Conservation (phyloP, 257 asterid species). For the Plantago ovata region DNA sequence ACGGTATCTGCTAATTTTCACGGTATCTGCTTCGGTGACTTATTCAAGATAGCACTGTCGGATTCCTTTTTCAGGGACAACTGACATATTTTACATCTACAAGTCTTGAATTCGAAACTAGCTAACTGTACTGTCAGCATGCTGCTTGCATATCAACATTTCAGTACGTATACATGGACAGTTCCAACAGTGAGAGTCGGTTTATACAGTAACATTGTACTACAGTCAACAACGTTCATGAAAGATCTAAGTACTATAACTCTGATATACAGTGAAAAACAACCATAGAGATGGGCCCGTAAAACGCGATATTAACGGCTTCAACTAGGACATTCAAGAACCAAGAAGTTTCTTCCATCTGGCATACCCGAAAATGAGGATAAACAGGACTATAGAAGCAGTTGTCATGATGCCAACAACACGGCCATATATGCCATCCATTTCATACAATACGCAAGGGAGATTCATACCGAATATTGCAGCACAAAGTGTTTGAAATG, state of each 20-base stretch:
- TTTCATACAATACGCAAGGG: slow-evolving; percentile 41
- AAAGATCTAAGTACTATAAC: background rate
- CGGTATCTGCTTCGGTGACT: no score
- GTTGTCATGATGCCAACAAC: slow-evolving; percentile 42
- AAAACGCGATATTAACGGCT: background rate
- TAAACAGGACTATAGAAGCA: slow-evolving; percentile 41
- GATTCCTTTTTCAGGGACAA: no score
- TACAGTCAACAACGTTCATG: background rate
- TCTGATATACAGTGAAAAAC: background rate
- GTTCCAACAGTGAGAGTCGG: no score
- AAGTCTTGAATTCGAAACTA: background rate
- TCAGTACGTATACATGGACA: no score
- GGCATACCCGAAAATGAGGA: slow-evolving; percentile 66
- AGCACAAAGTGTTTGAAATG: slow-evolving; percentile 57
- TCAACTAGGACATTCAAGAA: slow-evolving; percentile 28
- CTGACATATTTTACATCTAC: no score
- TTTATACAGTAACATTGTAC: background rate
- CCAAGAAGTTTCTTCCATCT: slow-evolving; percentile 94
- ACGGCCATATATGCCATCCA: slow-evolving; percentile 37
- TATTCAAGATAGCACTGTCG: no score
- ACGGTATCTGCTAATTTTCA: no score
- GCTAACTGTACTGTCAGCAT: slow-evolving; percentile 7
- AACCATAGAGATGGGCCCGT: background rate
- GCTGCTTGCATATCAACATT: no score
- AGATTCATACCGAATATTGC: slow-evolving; percentile 83